Evolutionary conservation across 2,329 filamentous ascomycete species (phyloP).

Genomic region (Elsinoe batatas): DNA sequence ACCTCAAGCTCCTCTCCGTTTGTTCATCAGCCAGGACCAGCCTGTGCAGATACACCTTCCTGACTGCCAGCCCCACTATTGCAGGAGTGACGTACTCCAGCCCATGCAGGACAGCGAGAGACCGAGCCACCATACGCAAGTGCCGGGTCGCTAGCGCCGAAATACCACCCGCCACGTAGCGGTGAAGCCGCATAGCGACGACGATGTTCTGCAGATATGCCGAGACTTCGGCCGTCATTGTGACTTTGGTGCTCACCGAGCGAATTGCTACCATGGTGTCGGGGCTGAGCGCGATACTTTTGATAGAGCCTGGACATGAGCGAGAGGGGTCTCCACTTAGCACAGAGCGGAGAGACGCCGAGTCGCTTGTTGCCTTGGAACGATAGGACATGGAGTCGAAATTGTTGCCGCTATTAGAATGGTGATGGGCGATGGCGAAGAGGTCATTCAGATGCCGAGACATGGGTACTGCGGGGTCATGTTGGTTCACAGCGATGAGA

Average conservation of each 20-base stretch:
- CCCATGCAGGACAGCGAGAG: constrained; percentile 71
- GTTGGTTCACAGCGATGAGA: constrained; percentile 61
- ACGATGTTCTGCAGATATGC: constrained; percentile 83
- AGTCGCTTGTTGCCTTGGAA: neutral
- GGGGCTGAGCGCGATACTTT: neutral
- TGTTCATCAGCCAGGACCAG: constrained; percentile 59
- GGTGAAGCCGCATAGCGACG: constrained; percentile 77
- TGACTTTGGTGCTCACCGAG: constrained; percentile 48
- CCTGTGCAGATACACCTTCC: constrained; percentile 81
- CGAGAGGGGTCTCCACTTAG: neutral
- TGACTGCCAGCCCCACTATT: constrained; percentile 68
- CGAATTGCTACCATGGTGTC: constrained; percentile 50
- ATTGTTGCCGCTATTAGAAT: constrained; percentile 49
- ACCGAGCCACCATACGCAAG: constrained; percentile 46
- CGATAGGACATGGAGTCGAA: neutral
- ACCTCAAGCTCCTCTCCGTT: constrained; percentile 81
- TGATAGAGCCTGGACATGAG: neutral
- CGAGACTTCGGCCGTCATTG: constrained; percentile 63
- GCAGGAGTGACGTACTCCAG: constrained; percentile 75
- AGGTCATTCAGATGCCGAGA: constrained; percentile 57
- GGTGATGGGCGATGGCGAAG: constrained; percentile 81
- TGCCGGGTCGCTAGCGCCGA: constrained; percentile 70
- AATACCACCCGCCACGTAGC: constrained; percentile 69
- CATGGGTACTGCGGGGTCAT: constrained; percentile 27
- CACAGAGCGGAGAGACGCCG: neutral